Conservation (phyloP, 257 asterid species). For the Solanum virginianum region DNA sequence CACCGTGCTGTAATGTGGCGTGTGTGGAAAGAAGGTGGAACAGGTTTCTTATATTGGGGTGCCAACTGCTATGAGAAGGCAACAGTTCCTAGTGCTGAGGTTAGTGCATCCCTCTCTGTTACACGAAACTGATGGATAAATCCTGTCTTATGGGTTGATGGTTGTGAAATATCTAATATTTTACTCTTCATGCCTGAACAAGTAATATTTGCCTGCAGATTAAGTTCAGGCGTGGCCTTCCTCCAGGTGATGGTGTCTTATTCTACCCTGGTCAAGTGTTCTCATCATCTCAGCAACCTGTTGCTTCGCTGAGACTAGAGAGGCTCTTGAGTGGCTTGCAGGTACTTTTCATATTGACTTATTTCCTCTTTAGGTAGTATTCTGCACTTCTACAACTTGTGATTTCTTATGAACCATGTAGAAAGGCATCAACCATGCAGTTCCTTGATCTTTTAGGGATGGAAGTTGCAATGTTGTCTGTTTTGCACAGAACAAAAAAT, state of each 20-base stretch:
- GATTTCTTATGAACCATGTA: not conserved
- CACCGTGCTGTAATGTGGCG: slow-evolving; percentile 99
- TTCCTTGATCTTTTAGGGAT: not conserved
- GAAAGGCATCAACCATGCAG: not conserved
- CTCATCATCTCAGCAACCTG: slow-evolving; percentile 80
- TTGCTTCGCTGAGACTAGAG: slow-evolving; percentile 88
- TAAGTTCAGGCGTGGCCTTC: slow-evolving; percentile 92
- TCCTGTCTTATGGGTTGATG: not conserved
- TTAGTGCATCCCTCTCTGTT: slow-evolving; percentile 9
- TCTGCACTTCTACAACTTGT: not conserved
- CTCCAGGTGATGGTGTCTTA: slow-evolving; percentile 97
- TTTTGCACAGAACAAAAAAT: not conserved
- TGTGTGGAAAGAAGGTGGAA: slow-evolving; percentile 97
- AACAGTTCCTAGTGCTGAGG: slow-evolving; percentile 91
- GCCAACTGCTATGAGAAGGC: slow-evolving; percentile 99
- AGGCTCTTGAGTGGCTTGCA: slow-evolving; percentile 92
- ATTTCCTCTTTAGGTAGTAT: not conserved
- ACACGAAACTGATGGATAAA: not conserved
- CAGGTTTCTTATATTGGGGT: slow-evolving; percentile 97
- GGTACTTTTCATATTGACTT: slow-evolving; percentile 28
- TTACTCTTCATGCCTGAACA: not conserved
- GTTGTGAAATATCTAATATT: not conserved
- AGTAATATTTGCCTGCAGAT: slow-evolving; percentile 36
- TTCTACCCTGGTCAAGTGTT: slow-evolving; percentile 96
- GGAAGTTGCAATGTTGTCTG: not conserved